Evolutionary conservation across 1,284 basidiomycete genomes (phyloP), one percentile per base, ranked within the genome.

Genomic region (Pyrrhoderma lamaoense): DNA sequence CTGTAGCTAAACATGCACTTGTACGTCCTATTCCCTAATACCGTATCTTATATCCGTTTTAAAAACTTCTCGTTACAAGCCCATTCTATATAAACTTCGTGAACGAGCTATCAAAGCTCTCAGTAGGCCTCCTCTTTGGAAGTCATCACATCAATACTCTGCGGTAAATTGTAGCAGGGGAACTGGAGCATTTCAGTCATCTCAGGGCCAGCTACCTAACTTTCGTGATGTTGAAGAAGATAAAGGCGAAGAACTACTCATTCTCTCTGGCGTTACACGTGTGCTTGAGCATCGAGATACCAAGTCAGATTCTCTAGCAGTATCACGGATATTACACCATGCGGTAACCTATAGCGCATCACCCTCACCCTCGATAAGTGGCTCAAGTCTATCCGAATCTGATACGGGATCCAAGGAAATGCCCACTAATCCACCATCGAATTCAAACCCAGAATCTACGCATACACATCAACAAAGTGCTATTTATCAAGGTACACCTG

Each of bases 1-100:
- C 57, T 14, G 56, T 62, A 3, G 58, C 59, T 8, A 54, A 53
- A 0, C 47, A 53, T 27, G 59, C 56, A 13, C 45, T 64, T 49
- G 63, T 64, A 47, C 21, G 62, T 45, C 9, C 21, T 23, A 19
- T 16, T 14, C 8, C 39, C 13, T 11, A 9, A 18, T 45, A n/a
- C 23, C 13, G 7, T 31, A 31, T 31, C 27, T 5, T 31, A 31
- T 31, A 31, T n/a, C n/a, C 27, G 11, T 31, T 31, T 31, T 27
- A 2, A 16, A 16, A 38, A 25, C 8, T 45, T 36, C 9, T 19
- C 18, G 4, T 40, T 3, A 19, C 4, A 14, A 52, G 51, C 51
- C 45, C 1, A 22, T 52, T 13, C 51, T 52, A 31, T 27, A 14
- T 7, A 34, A 37, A 25, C n/a, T 52, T 18, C 45, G 36, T 23